Percentiles rank a stretch among this genome's conserved stretches.
These are phyloP conservation scores for Toxoplasma gondii DNA, from an alignment of 169 alveolate species.

Conservation along the genomic window DNA sequence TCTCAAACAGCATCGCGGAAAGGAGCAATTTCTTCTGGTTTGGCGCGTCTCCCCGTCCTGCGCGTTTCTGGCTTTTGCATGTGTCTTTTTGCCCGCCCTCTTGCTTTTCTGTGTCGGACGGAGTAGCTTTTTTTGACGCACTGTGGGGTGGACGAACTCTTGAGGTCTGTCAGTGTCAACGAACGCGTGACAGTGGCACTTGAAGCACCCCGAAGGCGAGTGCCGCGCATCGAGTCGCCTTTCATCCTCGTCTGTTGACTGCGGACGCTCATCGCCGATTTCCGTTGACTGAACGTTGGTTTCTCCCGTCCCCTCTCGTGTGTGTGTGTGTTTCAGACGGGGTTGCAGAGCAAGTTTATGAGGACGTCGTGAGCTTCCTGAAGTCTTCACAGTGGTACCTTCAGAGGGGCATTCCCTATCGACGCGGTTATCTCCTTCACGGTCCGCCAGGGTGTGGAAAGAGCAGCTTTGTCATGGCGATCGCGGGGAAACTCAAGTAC, in stretches of 20 bases:
- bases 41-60: too few relatives aligned
- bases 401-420: conserved; percentile 82
- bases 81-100: too few relatives aligned
- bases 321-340: conserved; percentile 68
- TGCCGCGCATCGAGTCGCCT: too few relatives aligned
- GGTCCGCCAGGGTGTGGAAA: conserved; percentile 91
- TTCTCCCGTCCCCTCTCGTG: neutral
- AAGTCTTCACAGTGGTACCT: conserved; percentile 75
- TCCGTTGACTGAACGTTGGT: too few relatives aligned
- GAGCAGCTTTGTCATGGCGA: conserved; percentile 82
- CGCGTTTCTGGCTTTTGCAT: too few relatives aligned
- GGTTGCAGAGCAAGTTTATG: conserved; percentile 59
- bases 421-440: conserved; percentile 82
- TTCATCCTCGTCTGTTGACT: too few relatives aligned
- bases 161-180: too few relatives aligned
- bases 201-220: too few relatives aligned
- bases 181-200: too few relatives aligned
- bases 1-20: too few relatives aligned
- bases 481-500: conserved; percentile 83
- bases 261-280: too few relatives aligned
- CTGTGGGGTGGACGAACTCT: neutral
- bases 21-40: too few relatives aligned
- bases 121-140: neutral
- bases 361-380: conserved; percentile 49
- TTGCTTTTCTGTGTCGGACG: neutral